Evolutionary conservation across 192 early-diverging fungal genomes (phyloP), one percentile per base, ranked within the genome.

Genomic region (Pilaira anomala): DNA sequence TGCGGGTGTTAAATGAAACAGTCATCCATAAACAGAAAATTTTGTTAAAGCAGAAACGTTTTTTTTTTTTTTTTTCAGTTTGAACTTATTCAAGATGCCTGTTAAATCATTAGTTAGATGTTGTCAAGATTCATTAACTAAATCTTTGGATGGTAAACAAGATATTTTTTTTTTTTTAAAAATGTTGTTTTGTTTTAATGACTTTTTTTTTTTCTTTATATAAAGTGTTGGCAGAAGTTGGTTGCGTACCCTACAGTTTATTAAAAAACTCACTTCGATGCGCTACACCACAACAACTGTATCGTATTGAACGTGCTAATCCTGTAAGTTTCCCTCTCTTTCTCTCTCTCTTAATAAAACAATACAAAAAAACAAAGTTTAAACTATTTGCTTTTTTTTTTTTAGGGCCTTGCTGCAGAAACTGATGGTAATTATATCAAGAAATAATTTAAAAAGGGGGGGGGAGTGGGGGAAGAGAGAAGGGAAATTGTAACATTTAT

Each of bases 251-350:
- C 6, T 63, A 42, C 16, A 26, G 24, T 16, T 36, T 63, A 22
- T n/a, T 63, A 7, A 36, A 41, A 25, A n/a, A 28, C 8, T 39
- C 62, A 12, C 39, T 63, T 19, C 18, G 21, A 42, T 36, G 21
- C 13, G 62, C 62, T 8, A 53, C 30, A 5, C 19, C 49, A 13
- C 48, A 63, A 26, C 62, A 63, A 12, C 12, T 63, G 24, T 51
- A 53, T 26, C 62, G 36, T 21, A 50, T 63, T 24, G 62, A 63
- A n/a, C 50, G 14, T 13, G 19, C 22, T n/a, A 63, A 51, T 51
- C 62, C 62, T 16, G 62, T 63, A 63, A 52, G 36, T n/a, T 2
- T 9, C 3, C 3, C 18, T 59, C 3, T n/a, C n/a, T n/a, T n/a
- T n/a, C n/a, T n/a, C n/a, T n/a, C n/a, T n/a, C n/a, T n/a, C n/a